Evolutionary conservation across 2,329 filamentous ascomycete genomes (phyloP).

Genomic region (Pestalotiopsis sp.): DNA sequence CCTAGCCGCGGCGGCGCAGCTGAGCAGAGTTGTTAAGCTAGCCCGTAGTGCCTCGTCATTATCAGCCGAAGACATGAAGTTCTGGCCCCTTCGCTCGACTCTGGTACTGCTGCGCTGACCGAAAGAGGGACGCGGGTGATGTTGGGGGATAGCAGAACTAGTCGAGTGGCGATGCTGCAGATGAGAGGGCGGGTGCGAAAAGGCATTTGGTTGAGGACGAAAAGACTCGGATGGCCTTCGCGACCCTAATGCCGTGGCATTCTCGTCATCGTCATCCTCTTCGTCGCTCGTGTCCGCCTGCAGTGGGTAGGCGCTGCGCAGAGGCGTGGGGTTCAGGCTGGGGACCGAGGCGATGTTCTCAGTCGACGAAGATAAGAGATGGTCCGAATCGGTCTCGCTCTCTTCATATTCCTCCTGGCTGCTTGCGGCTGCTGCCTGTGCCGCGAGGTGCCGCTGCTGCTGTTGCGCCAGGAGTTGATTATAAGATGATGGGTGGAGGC

Average conservation of each 20-base stretch:
- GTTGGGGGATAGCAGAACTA: slow-evolving; percentile 50
- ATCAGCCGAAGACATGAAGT: slow-evolving; percentile 78
- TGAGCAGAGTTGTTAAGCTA: slow-evolving; percentile 91
- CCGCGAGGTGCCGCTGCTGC: slow-evolving; percentile 38
- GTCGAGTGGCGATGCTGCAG: slow-evolving; percentile 53
- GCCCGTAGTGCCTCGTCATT: slow-evolving; percentile 92
- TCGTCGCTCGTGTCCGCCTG: slow-evolving; percentile 50
- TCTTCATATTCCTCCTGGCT: slow-evolving; percentile 96
- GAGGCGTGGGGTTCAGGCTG: slow-evolving; percentile 37
- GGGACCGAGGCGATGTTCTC: slow-evolving; percentile 48
- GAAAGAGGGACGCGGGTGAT: slow-evolving; percentile 53
- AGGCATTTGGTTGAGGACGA: slow-evolving; percentile 88
- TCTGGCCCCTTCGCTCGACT: slow-evolving; percentile 50
- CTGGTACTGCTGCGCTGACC: slow-evolving; percentile 51
- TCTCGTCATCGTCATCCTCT: slow-evolving; percentile 70
- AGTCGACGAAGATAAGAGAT: slow-evolving; percentile 60
- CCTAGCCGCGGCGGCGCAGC: slow-evolving; percentile 89
- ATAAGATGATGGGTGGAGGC: slow-evolving; percentile 38
- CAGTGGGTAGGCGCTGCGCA: slow-evolving; percentile 36
- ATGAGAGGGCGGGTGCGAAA: slow-evolving; percentile 76
- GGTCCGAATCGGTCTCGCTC: slow-evolving; percentile 87
- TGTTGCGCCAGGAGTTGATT: slow-evolving; percentile 30
- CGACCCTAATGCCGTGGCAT: slow-evolving; percentile 76
- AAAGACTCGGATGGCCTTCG: slow-evolving; percentile 61
- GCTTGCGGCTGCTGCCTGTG: slow-evolving; percentile 55